These are phyloP conservation scores for Lentinula lateritia DNA, from an alignment of 768 basidiomycete genomes.

Conservation along the genomic window DNA sequence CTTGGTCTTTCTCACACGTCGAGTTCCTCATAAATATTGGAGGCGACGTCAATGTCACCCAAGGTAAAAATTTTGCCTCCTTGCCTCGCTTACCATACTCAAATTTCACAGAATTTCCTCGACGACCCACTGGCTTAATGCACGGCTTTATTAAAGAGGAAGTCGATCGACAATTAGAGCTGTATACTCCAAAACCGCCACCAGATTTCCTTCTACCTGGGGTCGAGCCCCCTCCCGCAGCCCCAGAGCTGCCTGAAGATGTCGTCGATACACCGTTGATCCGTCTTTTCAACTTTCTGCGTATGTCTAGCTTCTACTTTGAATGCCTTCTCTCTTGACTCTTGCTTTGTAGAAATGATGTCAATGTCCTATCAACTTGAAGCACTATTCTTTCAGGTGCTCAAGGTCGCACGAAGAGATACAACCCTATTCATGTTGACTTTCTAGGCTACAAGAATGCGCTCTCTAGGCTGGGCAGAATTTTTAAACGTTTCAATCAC, in stretches of 20 bases:
- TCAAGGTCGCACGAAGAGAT: constrained; percentile 5
- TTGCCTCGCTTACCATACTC: background rate
- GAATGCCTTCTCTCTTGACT: constrained; percentile 4
- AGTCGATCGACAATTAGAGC: constrained; percentile 61
- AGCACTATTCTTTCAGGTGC: constrained; percentile 73
- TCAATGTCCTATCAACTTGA: constrained; percentile 90
- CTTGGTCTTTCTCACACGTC: constrained; percentile 83
- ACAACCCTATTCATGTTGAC: background rate
- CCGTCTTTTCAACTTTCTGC: constrained; percentile 82
- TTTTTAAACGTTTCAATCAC: constrained; percentile 68
- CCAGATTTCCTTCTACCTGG: constrained; percentile 33
- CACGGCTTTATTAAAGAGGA: constrained; percentile 69
- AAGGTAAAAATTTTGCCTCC: constrained; percentile 37
- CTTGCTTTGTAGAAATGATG: constrained; percentile 64
- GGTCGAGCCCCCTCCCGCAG: constrained; percentile 36
- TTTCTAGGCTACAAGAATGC: constrained; percentile 63
- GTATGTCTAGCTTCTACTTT: constrained; percentile 39
- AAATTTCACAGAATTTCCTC: constrained; percentile 59
- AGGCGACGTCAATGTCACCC: constrained; percentile 66
- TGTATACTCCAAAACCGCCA: constrained; percentile 49
- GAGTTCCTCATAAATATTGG: constrained; percentile 71
- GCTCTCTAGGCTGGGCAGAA: constrained; percentile 83
- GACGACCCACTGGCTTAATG: constrained; percentile 53
- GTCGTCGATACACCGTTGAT: constrained; percentile 79
- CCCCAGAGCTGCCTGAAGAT: constrained; percentile 49